These are phyloP conservation scores for Phialemonium atrogriseum DNA, from an alignment of 2,329 filamentous ascomycete genomes.

Conservation along the genomic window DNA sequence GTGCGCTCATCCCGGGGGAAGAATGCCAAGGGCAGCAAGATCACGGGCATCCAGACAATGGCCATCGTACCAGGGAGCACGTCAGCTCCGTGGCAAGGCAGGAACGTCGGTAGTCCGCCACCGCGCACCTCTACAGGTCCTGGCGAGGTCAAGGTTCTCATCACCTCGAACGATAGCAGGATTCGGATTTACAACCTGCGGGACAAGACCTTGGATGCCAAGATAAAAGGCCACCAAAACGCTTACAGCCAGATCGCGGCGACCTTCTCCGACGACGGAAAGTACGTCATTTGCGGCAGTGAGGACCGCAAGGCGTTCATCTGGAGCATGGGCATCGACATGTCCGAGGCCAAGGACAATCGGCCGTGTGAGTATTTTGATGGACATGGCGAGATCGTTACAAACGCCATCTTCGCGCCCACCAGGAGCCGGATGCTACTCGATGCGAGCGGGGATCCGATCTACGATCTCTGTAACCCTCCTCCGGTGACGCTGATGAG, in stretches of 20 bases:
- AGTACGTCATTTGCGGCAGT: constrained; percentile 84
- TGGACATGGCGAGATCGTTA: constrained; percentile 81
- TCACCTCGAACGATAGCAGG: constrained; percentile 92
- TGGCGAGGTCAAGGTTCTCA: constrained; percentile 70
- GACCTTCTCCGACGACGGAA: constrained; percentile 76
- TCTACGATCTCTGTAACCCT: constrained; percentile 96
- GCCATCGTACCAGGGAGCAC: constrained; percentile 36
- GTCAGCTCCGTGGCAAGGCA: background rate
- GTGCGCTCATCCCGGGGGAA: constrained; percentile 88
- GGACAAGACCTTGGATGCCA: constrained; percentile 77
- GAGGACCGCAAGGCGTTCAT: constrained; percentile 88
- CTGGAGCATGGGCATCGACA: constrained; percentile 61
- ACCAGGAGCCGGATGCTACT: constrained; percentile 68
- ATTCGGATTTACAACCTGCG: constrained; percentile 82
- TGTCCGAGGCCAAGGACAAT: constrained; percentile 66
- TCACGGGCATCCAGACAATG: constrained; percentile 83
- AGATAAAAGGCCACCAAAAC: constrained; percentile 89
- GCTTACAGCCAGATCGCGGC: constrained; percentile 84
- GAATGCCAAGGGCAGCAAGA: constrained; percentile 94
- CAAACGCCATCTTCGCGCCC: constrained; percentile 80
- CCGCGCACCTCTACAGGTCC: constrained; percentile 23
- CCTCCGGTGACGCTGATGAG: constrained; percentile 79
- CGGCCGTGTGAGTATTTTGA: constrained; percentile 83
- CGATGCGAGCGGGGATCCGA: constrained; percentile 74
- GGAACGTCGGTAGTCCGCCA: background rate